These are phyloP conservation scores for Serendipita sp. DNA, from an alignment of 768 basidiomycete genomes.

Conservation along the genomic window DNA sequence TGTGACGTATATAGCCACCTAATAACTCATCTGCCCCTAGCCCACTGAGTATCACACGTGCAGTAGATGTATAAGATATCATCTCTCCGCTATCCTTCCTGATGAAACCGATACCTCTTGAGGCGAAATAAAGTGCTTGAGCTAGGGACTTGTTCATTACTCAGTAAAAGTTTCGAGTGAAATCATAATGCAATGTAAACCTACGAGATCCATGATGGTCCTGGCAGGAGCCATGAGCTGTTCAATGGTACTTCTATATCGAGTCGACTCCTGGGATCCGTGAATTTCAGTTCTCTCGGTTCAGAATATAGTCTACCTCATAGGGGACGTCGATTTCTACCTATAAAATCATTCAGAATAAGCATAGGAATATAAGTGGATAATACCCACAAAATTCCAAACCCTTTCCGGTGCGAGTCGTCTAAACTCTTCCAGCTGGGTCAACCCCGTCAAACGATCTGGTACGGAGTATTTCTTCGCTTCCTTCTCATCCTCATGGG, in stretches of 20 bases:
- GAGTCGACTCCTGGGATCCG: constrained; percentile 44
- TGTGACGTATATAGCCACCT: constrained; percentile 85
- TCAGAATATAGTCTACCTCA: constrained; percentile 28
- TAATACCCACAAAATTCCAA: constrained; percentile 69
- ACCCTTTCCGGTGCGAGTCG: constrained; percentile 54
- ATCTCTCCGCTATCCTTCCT: constrained; percentile 16
- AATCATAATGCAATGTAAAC: constrained; percentile 13
- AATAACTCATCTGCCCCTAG: constrained; percentile 91
- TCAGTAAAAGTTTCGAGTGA: neutral
- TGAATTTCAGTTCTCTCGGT: constrained; percentile 5
- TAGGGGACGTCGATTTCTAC: constrained; percentile 78
- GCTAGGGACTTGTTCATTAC: constrained; percentile 54
- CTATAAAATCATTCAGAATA: constrained; percentile 21
- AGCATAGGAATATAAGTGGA: neutral
- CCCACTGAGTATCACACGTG: constrained; percentile 75
- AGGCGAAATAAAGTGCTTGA: constrained; percentile 84
- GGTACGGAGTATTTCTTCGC: constrained; percentile 55
- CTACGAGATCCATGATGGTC: constrained; percentile 83
- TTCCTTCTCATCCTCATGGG: constrained; percentile 2
- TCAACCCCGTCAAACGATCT: constrained; percentile 66
- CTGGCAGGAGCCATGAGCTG: constrained; percentile 59
- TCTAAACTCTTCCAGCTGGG: constrained; percentile 62
- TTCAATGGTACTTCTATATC: constrained; percentile 37
- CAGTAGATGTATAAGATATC: constrained; percentile 45
- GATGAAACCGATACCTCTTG: constrained; percentile 54